Base-by-base conservation (phyloP, 2,329 filamentous ascomycete species). In the Sporothrix sp. region DNA sequence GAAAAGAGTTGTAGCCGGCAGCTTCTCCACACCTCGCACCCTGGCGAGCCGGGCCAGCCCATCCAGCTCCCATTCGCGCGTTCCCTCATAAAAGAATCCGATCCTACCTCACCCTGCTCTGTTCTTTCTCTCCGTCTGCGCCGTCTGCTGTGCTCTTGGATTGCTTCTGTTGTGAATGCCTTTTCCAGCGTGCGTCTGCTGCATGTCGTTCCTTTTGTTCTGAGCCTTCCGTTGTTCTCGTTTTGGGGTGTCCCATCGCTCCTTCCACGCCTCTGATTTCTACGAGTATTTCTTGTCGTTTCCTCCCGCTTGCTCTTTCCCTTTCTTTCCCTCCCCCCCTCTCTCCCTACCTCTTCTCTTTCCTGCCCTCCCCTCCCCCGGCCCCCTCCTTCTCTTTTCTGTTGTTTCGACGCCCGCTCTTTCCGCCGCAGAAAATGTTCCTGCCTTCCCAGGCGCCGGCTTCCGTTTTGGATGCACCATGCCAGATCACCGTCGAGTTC, bases 361-460 rank as follows among this genome's bases (percentile, higher is more conserved):
- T 23, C n/a, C 9, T 49, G 13, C 21, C 14, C n/a, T n/a, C 32
- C 35, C n/a, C 53, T 32, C 38, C 37, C 21, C 37, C 49, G 21
- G 25, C 23, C 30, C 49, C 44, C 48, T 52, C 30, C 32, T 45
- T 25, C 33, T 7, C 9, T 25, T 33, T 32, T 39, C 13, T 52
- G 39, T 40, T 37, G 9, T 10, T 20, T 32, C 25, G 13, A n/a
- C 40, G 36, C 35, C 9, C 39, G 58, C 33, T 7, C 18, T 33
- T 23, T 25, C 40, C 25, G 42, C 27, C n/a, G 9, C 13, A 45
- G 60, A 70, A 66, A 64, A 79, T 78, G 75, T 79, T 75, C 66
- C 71, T 76, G 63, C 71, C 75, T 60, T 71, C 76, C 58, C 67
- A 72, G 50, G 72, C 71, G 49, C 69, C 74, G 50, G 45, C 28